Percentiles rank a stretch among this genome's conserved stretches.
Evolutionary conservation across 306 rosid species (phyloP).

Genomic region (Notholithocarpus densiflorus): DNA sequence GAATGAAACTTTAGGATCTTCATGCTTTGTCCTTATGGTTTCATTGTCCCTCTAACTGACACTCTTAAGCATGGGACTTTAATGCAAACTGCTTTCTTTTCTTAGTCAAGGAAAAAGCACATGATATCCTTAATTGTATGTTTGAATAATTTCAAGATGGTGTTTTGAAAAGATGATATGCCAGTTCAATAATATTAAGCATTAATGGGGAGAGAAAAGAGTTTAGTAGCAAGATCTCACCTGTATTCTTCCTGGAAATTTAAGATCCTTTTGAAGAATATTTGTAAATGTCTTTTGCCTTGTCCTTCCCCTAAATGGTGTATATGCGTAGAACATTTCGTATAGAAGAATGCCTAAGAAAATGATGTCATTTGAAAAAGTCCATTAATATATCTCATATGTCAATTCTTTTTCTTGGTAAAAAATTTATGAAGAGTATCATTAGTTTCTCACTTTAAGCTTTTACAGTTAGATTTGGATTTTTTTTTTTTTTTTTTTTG

Average conservation of each 20-base stretch:
- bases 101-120: background rate
- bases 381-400: too few relatives aligned
- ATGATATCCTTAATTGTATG: background rate
- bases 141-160: background rate
- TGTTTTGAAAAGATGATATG: background rate
- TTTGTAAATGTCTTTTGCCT: conserved; percentile 91
- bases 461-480: background rate
- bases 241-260: conserved; percentile 73
- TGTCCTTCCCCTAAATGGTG: conserved; percentile 91
- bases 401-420: too few relatives aligned
- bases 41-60: background rate
- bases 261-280: conserved; percentile 94
- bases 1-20: background rate
- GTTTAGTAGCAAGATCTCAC: conserved; percentile 35
- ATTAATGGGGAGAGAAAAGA: background rate
- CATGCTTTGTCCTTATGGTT: background rate
- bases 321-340: conserved; percentile 90
- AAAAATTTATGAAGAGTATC: too few relatives aligned
- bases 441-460: background rate
- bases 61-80: background rate
- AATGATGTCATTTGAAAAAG: background rate
- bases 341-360: conserved; percentile 72
- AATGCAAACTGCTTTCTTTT: background rate
- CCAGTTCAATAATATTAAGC: background rate
- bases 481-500: background rate